A percentile compares a stretch with the other conserved stretches of the same genome.
Conservation (phyloP, 2,329 filamentous ascomycete species). For the Cryphonectria parasitica region DNA sequence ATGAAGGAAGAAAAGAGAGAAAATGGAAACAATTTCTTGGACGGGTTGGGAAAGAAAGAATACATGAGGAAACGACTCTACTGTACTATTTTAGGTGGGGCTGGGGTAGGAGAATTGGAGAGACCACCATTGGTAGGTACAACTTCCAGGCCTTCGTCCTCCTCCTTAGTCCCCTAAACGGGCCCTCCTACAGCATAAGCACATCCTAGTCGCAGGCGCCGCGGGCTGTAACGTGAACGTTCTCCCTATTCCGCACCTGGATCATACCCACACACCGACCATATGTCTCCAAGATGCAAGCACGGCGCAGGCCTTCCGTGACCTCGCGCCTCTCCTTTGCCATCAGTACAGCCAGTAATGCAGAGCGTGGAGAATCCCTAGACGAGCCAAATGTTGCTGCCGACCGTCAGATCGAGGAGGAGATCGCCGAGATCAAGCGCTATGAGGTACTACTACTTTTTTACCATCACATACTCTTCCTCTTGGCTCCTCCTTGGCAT, state of each 20-base stretch:
- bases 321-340: slow-evolving; percentile 69
- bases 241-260: not conserved
- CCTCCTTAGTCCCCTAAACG: not conserved
- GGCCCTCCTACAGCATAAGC: not conserved
- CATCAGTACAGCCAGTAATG: slow-evolving; percentile 55
- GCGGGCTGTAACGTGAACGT: slow-evolving; percentile 34
- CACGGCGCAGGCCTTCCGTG: slow-evolving; percentile 58
- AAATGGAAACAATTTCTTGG: not conserved
- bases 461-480: slow-evolving; percentile 12
- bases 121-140: not conserved
- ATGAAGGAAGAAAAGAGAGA: no score
- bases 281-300: slow-evolving; percentile 29
- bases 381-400: slow-evolving; percentile 53
- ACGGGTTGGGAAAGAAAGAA: not conserved
- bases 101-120: not conserved
- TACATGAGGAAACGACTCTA: not conserved
- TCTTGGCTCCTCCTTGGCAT: not conserved
- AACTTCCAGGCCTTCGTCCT: not conserved
- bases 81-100: not conserved
- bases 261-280: slow-evolving; percentile 19
- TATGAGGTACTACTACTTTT: slow-evolving; percentile 67
- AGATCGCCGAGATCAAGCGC: slow-evolving; percentile 96
- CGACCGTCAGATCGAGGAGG: slow-evolving; percentile 80
- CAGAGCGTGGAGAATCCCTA: slow-evolving; percentile 63
- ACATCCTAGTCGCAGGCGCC: slow-evolving; percentile 12